These are phyloP conservation scores for Aspergillus asperescens DNA, from an alignment of 495 filamentous ascomycete species.

Conservation along the genomic window DNA sequence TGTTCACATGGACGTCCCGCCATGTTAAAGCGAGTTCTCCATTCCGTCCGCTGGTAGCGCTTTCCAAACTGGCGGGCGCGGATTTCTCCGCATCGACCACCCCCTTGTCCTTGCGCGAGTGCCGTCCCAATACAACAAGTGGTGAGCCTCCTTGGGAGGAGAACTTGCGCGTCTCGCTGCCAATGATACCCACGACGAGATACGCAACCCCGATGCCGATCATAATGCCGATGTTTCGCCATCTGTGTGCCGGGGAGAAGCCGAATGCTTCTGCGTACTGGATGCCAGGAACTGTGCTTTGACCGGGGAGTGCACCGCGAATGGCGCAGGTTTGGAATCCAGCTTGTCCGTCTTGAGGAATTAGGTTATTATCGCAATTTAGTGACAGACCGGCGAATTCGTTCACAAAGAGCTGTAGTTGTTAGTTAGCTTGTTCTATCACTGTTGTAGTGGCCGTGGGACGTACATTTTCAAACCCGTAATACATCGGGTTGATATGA, in stretches of 20 bases:
- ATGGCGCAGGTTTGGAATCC: conserved; percentile 53
- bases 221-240: conserved; percentile 79
- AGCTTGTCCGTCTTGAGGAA: conserved; percentile 58
- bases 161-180: conserved; percentile 55
- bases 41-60: conserved; percentile 14
- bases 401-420: no score
- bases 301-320: conserved; percentile 67
- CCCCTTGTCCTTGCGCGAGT: conserved; percentile 46
- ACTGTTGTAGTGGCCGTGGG: no score
- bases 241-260: conserved; percentile 58
- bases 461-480: conserved; percentile 83
- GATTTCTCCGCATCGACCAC: conserved; percentile 24
- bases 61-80: background rate
- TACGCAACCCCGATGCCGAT: conserved; percentile 69
- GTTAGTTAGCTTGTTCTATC: no score
- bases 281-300: conserved; percentile 55
- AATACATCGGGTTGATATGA: conserved; percentile 79
- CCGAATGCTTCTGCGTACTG: conserved; percentile 56
- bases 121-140: conserved; percentile 58
- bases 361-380: conserved; percentile 64
- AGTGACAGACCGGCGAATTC: conserved; percentile 78
- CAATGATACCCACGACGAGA: conserved; percentile 60
- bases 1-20: conserved; percentile 67
- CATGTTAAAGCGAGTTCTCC: conserved; percentile 43
- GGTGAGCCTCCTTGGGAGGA: conserved; percentile 60